Percentiles rank a stretch among this genome's conserved stretches.
Evolutionary conservation across 306 rosid genomes (phyloP).

Genomic region (Ormosia emarginata): DNA sequence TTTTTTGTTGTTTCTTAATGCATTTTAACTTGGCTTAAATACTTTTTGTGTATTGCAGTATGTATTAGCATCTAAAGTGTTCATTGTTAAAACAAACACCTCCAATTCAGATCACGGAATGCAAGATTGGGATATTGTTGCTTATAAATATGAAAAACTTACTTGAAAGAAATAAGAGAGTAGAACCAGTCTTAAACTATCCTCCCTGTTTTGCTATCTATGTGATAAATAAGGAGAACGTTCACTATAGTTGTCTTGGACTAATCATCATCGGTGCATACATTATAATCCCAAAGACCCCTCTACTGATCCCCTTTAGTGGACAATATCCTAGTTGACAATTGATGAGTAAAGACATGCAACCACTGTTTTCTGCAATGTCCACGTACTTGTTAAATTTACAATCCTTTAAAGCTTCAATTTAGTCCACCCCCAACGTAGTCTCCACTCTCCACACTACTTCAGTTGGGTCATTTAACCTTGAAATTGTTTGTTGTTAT

Average conservation of each 20-base stretch:
- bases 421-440: slow-evolving; percentile 7
- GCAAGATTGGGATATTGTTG: neutral
- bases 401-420: slow-evolving; percentile 3
- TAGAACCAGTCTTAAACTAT: neutral
- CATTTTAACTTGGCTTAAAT: neutral
- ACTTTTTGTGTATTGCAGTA: neutral
- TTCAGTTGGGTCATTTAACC: neutral
- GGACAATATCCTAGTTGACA: neutral
- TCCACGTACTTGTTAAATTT: neutral
- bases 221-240: neutral
- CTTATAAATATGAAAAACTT: neutral
- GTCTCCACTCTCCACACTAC: neutral
- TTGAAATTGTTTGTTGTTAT: neutral
- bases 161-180: neutral
- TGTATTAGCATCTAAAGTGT: neutral
- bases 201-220: neutral
- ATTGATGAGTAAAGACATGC: neutral
- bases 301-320: neutral
- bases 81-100: neutral
- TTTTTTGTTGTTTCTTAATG: neutral
- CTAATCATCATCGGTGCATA: neutral
- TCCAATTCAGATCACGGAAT: neutral
- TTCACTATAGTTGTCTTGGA: neutral
- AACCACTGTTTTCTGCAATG: neutral
- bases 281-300: neutral